A percentile compares a stretch with the other conserved stretches of the same genome.
phyloP scores from a whole-genome alignment of 1,284 basidiomycete species.

The Chalciporus sp. region DNA sequence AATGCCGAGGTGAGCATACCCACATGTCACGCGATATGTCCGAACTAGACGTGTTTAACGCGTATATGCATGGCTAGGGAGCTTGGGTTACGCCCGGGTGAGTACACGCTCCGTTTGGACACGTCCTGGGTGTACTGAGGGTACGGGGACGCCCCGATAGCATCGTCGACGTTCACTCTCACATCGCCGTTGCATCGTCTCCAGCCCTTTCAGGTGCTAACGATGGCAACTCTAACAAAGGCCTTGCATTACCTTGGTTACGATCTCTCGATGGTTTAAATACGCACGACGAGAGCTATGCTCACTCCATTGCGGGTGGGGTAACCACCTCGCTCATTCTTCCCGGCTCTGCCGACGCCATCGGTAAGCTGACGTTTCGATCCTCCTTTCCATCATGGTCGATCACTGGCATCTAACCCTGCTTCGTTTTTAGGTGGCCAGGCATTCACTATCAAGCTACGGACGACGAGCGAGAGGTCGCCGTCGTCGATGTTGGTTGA shows the following conservation, averaged over 20 bases:
- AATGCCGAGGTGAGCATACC: conserved; percentile 27
- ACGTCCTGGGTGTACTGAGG: not conserved
- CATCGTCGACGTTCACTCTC: conserved; percentile 67
- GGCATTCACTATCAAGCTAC: conserved; percentile 53
- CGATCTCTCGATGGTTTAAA: conserved; percentile 34
- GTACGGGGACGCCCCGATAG: not conserved
- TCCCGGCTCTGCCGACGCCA: conserved; percentile 58
- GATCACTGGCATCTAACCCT: not conserved
- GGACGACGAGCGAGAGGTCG: conserved; percentile 44
- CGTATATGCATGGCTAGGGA: conserved; percentile 24
- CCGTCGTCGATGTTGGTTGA: conserved; percentile 50
- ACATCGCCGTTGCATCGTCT: conserved; percentile 52
- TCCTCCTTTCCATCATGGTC: not conserved
- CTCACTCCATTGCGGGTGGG: conserved; percentile 39
- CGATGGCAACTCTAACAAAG: conserved; percentile 45
- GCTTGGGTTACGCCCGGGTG: conserved; percentile 53
- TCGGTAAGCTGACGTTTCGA: conserved; percentile 40
- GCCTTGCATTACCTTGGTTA: conserved; percentile 41
- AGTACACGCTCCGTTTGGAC: conserved; percentile 1
- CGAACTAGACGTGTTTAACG: not conserved
- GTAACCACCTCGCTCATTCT: conserved; percentile 72
- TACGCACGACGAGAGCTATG: conserved; percentile 34
- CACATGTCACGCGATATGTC: not conserved
- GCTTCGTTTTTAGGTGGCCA: conserved; percentile 42
- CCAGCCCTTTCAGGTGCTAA: conserved; percentile 47